Evolutionary conservation across 805 yeast genomes (phyloP).

Genomic region (Torulaspora microellipsoides): DNA sequence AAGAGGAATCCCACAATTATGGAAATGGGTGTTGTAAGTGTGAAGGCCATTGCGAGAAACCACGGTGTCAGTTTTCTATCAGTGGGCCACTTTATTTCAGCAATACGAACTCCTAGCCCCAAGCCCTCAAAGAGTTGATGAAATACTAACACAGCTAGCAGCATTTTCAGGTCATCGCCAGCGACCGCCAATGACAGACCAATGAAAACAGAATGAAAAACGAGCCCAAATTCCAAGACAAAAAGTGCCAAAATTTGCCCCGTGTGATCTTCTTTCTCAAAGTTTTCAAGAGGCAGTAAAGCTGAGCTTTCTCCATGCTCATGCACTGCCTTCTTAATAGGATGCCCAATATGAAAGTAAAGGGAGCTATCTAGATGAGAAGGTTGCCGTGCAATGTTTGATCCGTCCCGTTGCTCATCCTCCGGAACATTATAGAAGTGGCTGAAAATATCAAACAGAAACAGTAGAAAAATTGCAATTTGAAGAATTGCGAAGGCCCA

Average conservation of each 20-base stretch:
- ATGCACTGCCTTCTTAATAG: neutral
- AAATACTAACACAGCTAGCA: slow-evolving; percentile 65
- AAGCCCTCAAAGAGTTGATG: slow-evolving; percentile 85
- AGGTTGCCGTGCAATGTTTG: neutral
- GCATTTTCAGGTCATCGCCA: slow-evolving; percentile 67
- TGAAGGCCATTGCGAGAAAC: slow-evolving; percentile 47
- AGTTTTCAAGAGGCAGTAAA: slow-evolving; percentile 9
- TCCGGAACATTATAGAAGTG: slow-evolving; percentile 15
- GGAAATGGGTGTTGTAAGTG: slow-evolving; percentile 66
- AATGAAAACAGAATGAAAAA: slow-evolving; percentile 79
- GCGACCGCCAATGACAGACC: slow-evolving; percentile 76
- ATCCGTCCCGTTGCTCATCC: neutral
- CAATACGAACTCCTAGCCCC: slow-evolving; percentile 76
- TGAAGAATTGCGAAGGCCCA: slow-evolving; percentile 48
- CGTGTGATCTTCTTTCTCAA: slow-evolving; percentile 43
- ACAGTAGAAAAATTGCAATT: slow-evolving; percentile 39
- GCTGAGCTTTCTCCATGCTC: neutral
- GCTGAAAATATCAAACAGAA: slow-evolving; percentile 42
- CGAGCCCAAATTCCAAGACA: slow-evolving; percentile 70
- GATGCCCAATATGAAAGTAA: neutral
- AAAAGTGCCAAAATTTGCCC: slow-evolving; percentile 53
- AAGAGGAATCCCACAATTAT: slow-evolving; percentile 77
- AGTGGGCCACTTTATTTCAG: slow-evolving; percentile 50
- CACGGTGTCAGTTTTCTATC: slow-evolving; percentile 49
- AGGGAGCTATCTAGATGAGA: neutral